phyloP scores from a whole-genome alignment of 2,329 filamentous ascomycete genomes.

The Colletotrichum neosansevieriae region DNA sequence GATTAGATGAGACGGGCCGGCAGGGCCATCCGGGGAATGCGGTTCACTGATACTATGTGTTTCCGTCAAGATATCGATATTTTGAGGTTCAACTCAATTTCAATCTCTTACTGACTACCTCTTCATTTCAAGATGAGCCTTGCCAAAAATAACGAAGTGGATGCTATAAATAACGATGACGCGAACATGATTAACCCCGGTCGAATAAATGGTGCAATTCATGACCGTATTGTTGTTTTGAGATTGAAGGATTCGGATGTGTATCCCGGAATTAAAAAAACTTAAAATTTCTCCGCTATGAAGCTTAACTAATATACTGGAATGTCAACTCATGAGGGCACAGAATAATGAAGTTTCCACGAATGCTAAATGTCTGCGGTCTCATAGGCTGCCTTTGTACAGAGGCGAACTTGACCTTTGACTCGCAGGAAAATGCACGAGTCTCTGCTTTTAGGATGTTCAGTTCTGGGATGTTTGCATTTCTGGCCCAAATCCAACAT shows the following conservation, averaged over 20 bases:
- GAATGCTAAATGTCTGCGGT: too few relatives aligned
- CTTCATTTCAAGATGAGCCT: neutral
- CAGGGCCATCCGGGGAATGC: neutral
- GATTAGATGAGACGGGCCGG: slow-evolving; percentile 4
- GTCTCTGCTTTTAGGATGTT: too few relatives aligned
- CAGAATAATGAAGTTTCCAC: too few relatives aligned
- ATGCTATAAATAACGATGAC: neutral
- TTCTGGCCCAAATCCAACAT: too few relatives aligned
- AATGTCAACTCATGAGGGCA: too few relatives aligned
- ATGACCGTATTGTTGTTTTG: neutral
- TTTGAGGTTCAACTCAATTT: neutral
- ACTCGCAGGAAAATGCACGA: too few relatives aligned
- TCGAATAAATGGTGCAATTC: neutral
- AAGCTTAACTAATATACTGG: too few relatives aligned
- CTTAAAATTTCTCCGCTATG: too few relatives aligned
- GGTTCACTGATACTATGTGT: slow-evolving; percentile 26
- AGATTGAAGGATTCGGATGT: neutral
- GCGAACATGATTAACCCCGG: neutral
- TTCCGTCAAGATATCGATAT: neutral
- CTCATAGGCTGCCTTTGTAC: too few relatives aligned
- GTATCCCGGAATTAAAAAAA: too few relatives aligned
- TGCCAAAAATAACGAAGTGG: neutral
- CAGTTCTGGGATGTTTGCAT: too few relatives aligned
- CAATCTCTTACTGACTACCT: neutral
- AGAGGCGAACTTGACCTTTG: too few relatives aligned